Evolutionary conservation across 495 filamentous ascomycete species (phyloP).

Genomic region (Symbiotaphrina buchneri): DNA sequence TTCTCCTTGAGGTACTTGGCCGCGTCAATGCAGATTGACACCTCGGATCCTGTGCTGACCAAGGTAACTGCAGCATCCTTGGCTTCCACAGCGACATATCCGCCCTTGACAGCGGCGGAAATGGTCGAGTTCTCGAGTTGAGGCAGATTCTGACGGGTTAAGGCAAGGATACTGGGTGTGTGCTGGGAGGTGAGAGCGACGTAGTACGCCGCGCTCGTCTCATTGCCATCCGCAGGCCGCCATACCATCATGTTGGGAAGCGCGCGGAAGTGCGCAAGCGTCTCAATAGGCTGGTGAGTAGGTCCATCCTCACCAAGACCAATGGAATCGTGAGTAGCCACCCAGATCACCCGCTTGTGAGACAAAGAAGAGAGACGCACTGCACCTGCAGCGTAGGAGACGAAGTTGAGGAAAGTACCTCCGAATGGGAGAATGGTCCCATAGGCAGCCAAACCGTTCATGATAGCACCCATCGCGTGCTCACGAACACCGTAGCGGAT

Average conservation of each 20-base stretch:
- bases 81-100: constrained; percentile 71
- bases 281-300: constrained; percentile 98
- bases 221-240: constrained; percentile 97
- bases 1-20: constrained; percentile 78
- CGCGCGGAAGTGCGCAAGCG: constrained; percentile 97
- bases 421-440: constrained; percentile 83
- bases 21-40: constrained; percentile 79
- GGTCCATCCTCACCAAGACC: constrained; percentile 97
- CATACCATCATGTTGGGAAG: constrained; percentile 99
- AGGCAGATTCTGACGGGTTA: constrained; percentile 96
- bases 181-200: constrained; percentile 73
- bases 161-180: constrained; percentile 78
- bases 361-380: constrained; percentile 86
- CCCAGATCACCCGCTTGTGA: constrained; percentile 79
- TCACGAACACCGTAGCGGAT: constrained; percentile 95
- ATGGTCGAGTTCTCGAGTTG: constrained; percentile 88
- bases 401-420: constrained; percentile 99
- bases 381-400: constrained; percentile 91
- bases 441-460: constrained; percentile 95
- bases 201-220: constrained; percentile 97
- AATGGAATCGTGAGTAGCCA: constrained; percentile 98
- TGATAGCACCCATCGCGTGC: constrained; percentile 91
- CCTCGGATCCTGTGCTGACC: constrained; percentile 89
- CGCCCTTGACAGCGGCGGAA: constrained; percentile 76
- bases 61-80: constrained; percentile 73